Conservation (phyloP, 164 flowering plant genomes). For the Vitis rupestris region DNA sequence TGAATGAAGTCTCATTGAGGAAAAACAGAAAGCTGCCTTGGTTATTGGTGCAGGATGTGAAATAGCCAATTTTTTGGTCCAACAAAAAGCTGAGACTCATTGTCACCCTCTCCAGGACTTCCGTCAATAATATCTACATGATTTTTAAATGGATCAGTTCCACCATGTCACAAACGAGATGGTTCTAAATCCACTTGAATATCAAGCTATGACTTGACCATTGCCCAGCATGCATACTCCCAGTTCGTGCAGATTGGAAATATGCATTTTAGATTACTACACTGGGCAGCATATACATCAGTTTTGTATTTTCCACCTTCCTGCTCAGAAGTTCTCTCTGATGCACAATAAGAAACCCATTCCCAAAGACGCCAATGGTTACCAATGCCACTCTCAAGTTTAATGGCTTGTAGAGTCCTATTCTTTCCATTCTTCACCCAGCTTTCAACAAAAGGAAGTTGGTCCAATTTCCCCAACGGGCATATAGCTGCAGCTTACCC, state of each 20-base stretch:
- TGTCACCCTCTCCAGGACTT: slow-evolving; percentile 49
- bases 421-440: too few relatives aligned
- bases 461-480: too few relatives aligned
- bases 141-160: slow-evolving; percentile 51
- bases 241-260: slow-evolving; percentile 87
- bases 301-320: too few relatives aligned
- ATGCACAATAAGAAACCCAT: too few relatives aligned
- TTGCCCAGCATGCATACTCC: slow-evolving; percentile 99
- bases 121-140: slow-evolving; percentile 51
- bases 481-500: slow-evolving; percentile 93
- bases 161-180: slow-evolving; percentile 56
- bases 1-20: slow-evolving; percentile 93
- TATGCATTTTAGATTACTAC: slow-evolving; percentile 85
- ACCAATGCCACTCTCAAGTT: too few relatives aligned
- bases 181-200: slow-evolving; percentile 82
- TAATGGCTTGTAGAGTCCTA: too few relatives aligned
- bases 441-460: too few relatives aligned
- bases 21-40: slow-evolving; percentile 70
- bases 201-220: slow-evolving; percentile 97
- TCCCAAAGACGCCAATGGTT: too few relatives aligned
- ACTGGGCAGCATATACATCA: slow-evolving; percentile 79
- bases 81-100: slow-evolving; percentile 29
- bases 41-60: slow-evolving; percentile 83
- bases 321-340: too few relatives aligned
- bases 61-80: slow-evolving; percentile 88